Conservation (phyloP, 1,284 basidiomycete genomes). For the Bondarzewia mesenterica region DNA sequence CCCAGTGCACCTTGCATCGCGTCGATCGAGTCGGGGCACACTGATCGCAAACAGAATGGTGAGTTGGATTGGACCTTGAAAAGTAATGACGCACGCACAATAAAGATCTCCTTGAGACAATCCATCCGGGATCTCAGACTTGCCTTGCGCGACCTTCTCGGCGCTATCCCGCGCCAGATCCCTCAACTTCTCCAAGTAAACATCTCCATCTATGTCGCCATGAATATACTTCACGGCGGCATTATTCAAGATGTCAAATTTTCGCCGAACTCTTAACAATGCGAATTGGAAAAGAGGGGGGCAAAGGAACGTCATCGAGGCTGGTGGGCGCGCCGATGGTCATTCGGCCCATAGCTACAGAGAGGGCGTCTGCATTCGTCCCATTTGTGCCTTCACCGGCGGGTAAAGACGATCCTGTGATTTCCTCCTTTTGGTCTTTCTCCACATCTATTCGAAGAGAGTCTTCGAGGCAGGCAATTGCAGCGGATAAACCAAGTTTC, state of each 20-base stretch:
- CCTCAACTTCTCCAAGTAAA: conserved; percentile 57
- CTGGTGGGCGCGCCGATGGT: conserved; percentile 28
- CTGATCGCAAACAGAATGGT: conserved; percentile 28
- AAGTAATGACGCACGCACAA: conserved; percentile 38
- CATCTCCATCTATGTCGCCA: conserved; percentile 57
- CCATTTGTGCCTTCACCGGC: conserved; percentile 1
- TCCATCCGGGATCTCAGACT: conserved; percentile 73
- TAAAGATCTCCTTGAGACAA: conserved; percentile 81
- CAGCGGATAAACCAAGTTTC: conserved; percentile 71
- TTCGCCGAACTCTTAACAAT: conserved; percentile 47
- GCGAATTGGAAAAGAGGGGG: conserved; percentile 21
- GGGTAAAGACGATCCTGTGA: not conserved
- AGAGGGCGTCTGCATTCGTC: conserved; percentile 40
- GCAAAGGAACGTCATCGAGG: conserved; percentile 8
- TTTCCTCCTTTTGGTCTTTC: not conserved
- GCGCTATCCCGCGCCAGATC: conserved; percentile 58
- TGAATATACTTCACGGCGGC: conserved; percentile 70
- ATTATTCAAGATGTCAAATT: conserved; percentile 47
- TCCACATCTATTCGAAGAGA: not conserved
- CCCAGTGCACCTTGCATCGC: conserved; percentile 74
- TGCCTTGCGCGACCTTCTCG: conserved; percentile 55
- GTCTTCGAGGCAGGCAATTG: conserved; percentile 64
- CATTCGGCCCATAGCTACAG: conserved; percentile 45
- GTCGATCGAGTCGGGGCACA: conserved; percentile 60
- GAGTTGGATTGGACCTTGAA: conserved; percentile 1